phyloP scores from a whole-genome alignment of 768 basidiomycete genomes.

The Podaxis sp. region DNA sequence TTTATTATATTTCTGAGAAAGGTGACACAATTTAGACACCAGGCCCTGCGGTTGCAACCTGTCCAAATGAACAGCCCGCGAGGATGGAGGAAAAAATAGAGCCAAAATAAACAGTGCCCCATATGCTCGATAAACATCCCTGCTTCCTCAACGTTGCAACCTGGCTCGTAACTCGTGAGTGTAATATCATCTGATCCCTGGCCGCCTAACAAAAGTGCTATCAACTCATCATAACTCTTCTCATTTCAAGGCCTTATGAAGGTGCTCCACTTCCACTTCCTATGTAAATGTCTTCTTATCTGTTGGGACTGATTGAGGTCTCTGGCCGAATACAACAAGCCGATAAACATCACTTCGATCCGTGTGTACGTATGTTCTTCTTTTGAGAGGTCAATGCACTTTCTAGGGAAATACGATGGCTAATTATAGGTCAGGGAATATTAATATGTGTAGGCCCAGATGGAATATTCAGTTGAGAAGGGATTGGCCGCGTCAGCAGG shows the following conservation, averaged over 20 bases:
- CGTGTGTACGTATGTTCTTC: neutral
- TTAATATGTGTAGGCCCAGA: neutral
- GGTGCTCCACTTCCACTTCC: neutral
- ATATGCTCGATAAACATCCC: conserved; percentile 35
- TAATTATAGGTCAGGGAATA: neutral
- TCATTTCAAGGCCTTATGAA: neutral
- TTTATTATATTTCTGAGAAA: neutral
- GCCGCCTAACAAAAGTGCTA: neutral
- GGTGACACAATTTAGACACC: neutral
- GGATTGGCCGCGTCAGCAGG: neutral
- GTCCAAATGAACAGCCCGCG: neutral
- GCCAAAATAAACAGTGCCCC: neutral
- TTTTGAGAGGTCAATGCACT: neutral
- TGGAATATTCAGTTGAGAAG: neutral
- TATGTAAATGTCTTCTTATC: too few species aligned
- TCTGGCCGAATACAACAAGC: too few species aligned
- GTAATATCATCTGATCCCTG: neutral
- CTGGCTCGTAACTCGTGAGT: conserved; percentile 49
- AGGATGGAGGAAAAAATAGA: neutral
- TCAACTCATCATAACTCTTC: neutral
- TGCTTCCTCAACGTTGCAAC: conserved; percentile 90
- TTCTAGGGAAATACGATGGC: neutral
- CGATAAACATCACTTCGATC: neutral
- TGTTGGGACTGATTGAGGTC: too few species aligned
- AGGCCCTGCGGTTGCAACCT: neutral